These are phyloP conservation scores for Vaccinium macrocarpon DNA, from an alignment of 148 eudicot genomes.

Conservation along the genomic window DNA sequence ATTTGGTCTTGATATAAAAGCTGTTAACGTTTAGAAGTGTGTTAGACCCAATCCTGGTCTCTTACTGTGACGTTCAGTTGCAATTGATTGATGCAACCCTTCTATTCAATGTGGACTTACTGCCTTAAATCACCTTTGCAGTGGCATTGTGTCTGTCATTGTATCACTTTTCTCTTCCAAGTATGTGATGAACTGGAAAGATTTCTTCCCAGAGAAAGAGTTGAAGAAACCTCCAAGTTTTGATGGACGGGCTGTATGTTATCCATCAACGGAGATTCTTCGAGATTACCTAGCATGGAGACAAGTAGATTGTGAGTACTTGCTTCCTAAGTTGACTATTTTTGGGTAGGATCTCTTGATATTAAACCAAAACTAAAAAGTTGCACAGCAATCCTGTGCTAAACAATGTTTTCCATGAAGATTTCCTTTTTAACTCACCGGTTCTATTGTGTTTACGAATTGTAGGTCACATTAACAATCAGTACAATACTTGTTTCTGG, in stretches of 20 bases:
- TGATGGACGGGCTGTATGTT: conserved; percentile 92
- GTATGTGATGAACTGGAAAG: conserved; percentile 69
- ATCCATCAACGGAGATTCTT: conserved; percentile 70
- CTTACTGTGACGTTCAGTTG: neutral
- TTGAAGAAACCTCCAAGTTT: conserved; percentile 67
- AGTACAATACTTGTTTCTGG: conserved; percentile 97
- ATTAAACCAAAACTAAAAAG: neutral
- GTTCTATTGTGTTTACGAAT: neutral
- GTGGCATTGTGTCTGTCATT: conserved; percentile 67
- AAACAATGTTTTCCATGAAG: neutral
- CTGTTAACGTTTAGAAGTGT: neutral
- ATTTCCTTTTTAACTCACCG: neutral
- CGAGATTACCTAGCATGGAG: conserved; percentile 88
- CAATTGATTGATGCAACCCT: neutral
- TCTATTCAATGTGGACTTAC: neutral
- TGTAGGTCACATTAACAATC: conserved; percentile 90
- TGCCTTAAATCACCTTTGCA: conserved; percentile 31
- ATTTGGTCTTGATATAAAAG: neutral
- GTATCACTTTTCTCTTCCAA: conserved; percentile 72
- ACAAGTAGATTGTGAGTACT: conserved; percentile 90
- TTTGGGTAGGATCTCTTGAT: neutral
- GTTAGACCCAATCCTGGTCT: neutral
- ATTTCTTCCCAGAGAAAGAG: conserved; percentile 59
- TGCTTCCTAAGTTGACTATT: neutral
- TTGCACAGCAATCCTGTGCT: neutral